Conservation (phyloP, 306 rosid genomes). For the Rosa lucieae region DNA sequence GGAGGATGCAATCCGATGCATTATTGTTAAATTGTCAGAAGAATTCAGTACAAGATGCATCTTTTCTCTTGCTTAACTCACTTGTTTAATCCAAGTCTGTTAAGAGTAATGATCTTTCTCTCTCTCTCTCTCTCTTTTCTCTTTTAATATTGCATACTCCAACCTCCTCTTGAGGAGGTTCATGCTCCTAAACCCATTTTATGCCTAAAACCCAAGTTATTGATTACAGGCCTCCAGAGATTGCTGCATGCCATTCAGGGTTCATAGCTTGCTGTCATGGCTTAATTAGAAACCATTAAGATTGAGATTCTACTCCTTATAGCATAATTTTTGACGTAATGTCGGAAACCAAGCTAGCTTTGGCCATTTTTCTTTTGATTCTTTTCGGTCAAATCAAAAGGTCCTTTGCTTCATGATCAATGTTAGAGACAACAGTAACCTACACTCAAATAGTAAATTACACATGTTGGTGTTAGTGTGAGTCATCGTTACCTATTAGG, state of each 20-base stretch:
- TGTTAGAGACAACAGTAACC: constrained; percentile 11
- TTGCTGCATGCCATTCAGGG: constrained; percentile 13
- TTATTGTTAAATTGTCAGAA: constrained; percentile 12
- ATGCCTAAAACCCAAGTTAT: constrained; percentile 9
- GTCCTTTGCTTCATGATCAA: not conserved
- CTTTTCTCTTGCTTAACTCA: not conserved
- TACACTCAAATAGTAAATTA: no score
- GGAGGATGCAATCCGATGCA: not conserved
- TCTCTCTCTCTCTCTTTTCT: constrained; percentile 9
- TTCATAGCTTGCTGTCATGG: constrained; percentile 19
- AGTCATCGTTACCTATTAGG: no score
- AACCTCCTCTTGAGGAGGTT: not conserved
- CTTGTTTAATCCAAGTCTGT: constrained; percentile 3
- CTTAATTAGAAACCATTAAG: not conserved
- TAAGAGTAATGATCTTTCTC: not conserved
- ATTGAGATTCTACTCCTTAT: constrained; percentile 13
- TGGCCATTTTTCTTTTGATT: not conserved
- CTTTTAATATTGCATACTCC: constrained; percentile 1
- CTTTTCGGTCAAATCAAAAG: constrained; percentile 1
- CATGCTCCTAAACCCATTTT: constrained; percentile 11
- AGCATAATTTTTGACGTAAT: constrained; percentile 1
- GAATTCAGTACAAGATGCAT: constrained; percentile 14
- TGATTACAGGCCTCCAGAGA: constrained; percentile 9
- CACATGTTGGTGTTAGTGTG: no score
- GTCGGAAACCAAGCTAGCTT: not conserved